Conservation (phyloP, 1,284 basidiomycete species). For the Rhodofomes roseus region DNA sequence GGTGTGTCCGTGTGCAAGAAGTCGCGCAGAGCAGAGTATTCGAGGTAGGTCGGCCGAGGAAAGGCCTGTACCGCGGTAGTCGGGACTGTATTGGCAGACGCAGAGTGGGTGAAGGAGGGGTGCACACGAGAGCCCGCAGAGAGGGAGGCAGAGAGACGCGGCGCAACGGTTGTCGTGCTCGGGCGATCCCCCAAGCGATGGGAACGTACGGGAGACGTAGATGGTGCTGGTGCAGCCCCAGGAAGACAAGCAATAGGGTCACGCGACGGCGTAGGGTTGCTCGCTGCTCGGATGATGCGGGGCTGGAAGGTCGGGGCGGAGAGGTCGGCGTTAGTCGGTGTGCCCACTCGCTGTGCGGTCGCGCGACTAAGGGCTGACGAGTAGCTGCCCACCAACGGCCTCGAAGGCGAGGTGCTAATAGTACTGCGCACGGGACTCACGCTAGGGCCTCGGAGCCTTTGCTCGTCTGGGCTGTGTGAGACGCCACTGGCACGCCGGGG, state of each 20-base stretch:
- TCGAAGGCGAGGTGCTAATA: constrained; percentile 19
- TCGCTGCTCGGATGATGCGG: constrained; percentile 55
- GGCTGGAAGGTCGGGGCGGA: constrained; percentile 48
- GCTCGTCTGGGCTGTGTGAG: constrained; percentile 18
- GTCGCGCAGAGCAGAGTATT: constrained; percentile 68
- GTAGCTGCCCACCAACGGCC: constrained; percentile 18
- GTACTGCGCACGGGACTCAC: constrained; percentile 8
- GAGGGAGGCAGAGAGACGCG: not conserved
- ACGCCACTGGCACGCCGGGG: constrained; percentile 17
- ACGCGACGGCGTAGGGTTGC: constrained; percentile 18
- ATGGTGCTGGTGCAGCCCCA: constrained; percentile 25
- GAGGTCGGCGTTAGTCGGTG: constrained; percentile 9
- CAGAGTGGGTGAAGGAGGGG: not conserved
- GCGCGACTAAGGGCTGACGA: constrained; percentile 9
- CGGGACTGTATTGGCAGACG: constrained; percentile 6
- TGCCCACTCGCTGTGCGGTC: constrained; percentile 3
- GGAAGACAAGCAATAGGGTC: constrained; percentile 17
- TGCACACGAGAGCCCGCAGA: not conserved
- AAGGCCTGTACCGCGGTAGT: constrained; percentile 35
- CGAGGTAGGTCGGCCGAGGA: constrained; percentile 66
- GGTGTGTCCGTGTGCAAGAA: constrained; percentile 61
- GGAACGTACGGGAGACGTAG: constrained; percentile 37
- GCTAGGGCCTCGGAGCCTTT: constrained; percentile 3
- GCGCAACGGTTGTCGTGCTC: constrained; percentile 3
- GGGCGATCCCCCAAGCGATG: constrained; percentile 33